A percentile compares a stretch with the other conserved stretches of the same genome.
phyloP scores from a whole-genome alignment of 257 asterid genomes.

The Jaltomata sinuosa region DNA sequence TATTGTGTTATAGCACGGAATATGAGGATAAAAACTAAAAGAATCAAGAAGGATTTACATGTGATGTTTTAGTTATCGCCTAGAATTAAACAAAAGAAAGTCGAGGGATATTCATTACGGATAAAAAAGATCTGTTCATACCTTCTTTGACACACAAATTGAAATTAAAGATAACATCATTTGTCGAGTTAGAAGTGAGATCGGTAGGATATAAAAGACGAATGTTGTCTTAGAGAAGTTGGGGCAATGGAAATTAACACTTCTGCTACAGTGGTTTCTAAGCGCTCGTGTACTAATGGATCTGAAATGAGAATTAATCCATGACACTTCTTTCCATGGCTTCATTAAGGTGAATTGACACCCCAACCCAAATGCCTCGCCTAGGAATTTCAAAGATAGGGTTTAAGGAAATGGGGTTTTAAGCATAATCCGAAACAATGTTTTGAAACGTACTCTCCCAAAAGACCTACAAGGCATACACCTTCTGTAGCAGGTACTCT shows the following conservation, averaged over 20 bases:
- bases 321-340: neutral
- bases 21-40: neutral
- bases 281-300: neutral
- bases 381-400: neutral
- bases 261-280: neutral
- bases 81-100: neutral
- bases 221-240: neutral
- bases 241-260: neutral
- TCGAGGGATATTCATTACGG: neutral
- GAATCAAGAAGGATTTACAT: neutral
- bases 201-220: neutral
- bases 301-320: neutral
- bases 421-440: neutral
- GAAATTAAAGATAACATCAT: neutral
- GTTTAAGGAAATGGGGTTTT: neutral
- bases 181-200: neutral
- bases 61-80: neutral
- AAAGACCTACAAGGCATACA: neutral
- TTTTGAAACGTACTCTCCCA: no score
- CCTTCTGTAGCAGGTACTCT: neutral
- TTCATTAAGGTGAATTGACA: neutral
- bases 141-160: no score
- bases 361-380: neutral
- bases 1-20: no score
- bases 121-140: neutral